These are phyloP conservation scores for Clohesyomyces aquaticus DNA, from an alignment of 495 filamentous ascomycete species.

Conservation along the genomic window DNA sequence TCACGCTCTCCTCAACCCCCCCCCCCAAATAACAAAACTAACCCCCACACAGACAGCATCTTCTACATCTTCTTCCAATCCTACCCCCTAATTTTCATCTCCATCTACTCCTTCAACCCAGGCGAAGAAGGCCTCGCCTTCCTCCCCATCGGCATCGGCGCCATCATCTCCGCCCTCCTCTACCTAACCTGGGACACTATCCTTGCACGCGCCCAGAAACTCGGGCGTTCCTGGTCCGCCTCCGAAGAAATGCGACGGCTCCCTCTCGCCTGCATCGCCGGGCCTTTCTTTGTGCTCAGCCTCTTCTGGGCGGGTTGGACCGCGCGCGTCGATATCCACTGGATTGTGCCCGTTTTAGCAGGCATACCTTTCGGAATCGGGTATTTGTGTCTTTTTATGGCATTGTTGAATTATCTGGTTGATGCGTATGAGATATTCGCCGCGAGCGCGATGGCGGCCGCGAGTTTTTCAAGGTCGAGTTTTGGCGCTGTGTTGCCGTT, in stretches of 20 bases:
- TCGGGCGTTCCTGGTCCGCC: constrained; percentile 49
- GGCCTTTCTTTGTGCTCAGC: constrained; percentile 62
- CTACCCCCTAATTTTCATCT: constrained; percentile 44
- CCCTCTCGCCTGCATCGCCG: constrained; percentile 68
- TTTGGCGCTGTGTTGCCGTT: constrained; percentile 65
- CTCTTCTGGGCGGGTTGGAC: constrained; percentile 79
- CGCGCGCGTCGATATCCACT: constrained; percentile 58
- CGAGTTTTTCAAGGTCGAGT: constrained; percentile 61
- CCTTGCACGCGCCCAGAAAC: constrained; percentile 51
- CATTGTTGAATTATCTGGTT: constrained; percentile 73
- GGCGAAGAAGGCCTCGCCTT: constrained; percentile 48
- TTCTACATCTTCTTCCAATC: constrained; percentile 75
- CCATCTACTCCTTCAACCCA: constrained; percentile 46
- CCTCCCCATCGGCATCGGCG: constrained; percentile 48
- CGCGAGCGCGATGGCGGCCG: constrained; percentile 69
- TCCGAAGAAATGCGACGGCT: constrained; percentile 66
- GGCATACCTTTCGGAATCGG: constrained; percentile 72
- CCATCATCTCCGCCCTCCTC: constrained; percentile 52
- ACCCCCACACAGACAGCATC: constrained; percentile 63
- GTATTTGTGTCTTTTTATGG: constrained; percentile 68
- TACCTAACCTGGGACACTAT: constrained; percentile 60
- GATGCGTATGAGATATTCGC: constrained; percentile 78
- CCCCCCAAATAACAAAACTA: background rate
- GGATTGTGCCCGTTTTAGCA: constrained; percentile 65
- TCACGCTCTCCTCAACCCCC: background rate